Conservation (phyloP, 768 basidiomycete species). For the Kwoniella botswanensis region DNA sequence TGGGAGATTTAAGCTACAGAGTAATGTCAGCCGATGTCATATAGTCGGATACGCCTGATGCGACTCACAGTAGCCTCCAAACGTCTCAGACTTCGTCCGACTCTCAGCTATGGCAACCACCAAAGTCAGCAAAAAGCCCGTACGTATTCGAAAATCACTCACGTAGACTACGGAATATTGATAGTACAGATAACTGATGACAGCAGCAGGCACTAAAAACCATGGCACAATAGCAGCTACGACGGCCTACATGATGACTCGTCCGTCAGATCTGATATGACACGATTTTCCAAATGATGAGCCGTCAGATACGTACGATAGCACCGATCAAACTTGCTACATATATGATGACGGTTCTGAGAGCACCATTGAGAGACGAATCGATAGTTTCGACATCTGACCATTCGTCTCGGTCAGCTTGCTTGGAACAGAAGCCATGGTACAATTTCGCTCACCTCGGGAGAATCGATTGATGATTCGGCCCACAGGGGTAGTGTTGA, state of each 20-base stretch:
- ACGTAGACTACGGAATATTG: conserved; percentile 64
- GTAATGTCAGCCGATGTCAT: conserved; percentile 62
- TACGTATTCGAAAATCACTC: conserved; percentile 1
- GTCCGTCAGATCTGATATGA: background rate
- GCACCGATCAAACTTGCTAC: conserved; percentile 78
- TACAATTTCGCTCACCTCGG: conserved; percentile 59
- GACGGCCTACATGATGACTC: conserved; percentile 22
- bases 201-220: conserved; percentile 76
- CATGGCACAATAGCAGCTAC: conserved; percentile 71
- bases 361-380: conserved; percentile 63
- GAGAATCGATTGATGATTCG: conserved; percentile 85
- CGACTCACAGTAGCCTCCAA: conserved; percentile 89
- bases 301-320: conserved; percentile 65
- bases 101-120: conserved; percentile 60
- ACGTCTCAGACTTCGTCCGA: conserved; percentile 80
- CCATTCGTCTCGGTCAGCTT: background rate
- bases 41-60: conserved; percentile 39
- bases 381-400: conserved; percentile 82
- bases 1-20: conserved; percentile 41
- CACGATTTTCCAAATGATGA: background rate
- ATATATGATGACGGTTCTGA: conserved; percentile 75
- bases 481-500: conserved; percentile 61
- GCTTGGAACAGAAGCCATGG: conserved; percentile 3
- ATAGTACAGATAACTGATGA: conserved; percentile 77
- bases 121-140: background rate